Percentiles rank a stretch among this genome's conserved stretches.
Conservation (phyloP, 805 yeast genomes). For the Wickerhamiella allomyrinae region DNA sequence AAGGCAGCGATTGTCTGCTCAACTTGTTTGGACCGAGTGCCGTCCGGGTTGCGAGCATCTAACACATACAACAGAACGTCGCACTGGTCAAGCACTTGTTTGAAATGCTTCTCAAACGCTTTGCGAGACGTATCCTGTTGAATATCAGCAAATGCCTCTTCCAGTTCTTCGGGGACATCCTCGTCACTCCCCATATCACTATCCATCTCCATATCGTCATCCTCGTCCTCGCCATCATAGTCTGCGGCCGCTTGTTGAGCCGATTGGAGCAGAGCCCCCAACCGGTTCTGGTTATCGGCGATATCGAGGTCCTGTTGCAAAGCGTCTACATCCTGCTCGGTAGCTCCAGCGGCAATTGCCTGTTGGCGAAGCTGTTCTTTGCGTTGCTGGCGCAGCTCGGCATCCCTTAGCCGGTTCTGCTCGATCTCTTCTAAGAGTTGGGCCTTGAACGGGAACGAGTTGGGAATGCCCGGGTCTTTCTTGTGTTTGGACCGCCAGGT, state of each 20-base stretch:
- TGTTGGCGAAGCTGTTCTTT: conserved; percentile 24
- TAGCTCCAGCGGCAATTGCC: conserved; percentile 27
- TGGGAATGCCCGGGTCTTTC: conserved; percentile 91
- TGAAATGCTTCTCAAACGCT: conserved; percentile 88
- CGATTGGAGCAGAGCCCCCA: conserved; percentile 77
- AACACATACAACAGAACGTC: conserved; percentile 87
- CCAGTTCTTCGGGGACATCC: conserved; percentile 29
- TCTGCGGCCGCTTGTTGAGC: conserved; percentile 80
- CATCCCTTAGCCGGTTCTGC: conserved; percentile 34
- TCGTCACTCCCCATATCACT: conserved; percentile 33
- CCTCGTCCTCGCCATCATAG: conserved; percentile 38
- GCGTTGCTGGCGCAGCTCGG: conserved; percentile 26
- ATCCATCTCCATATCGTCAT: conserved; percentile 11
- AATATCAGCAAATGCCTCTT: conserved; percentile 30
- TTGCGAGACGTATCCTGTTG: conserved; percentile 33
- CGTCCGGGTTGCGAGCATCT: conserved; percentile 95
- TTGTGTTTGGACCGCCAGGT: conserved; percentile 81
- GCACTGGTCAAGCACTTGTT: conserved; percentile 79
- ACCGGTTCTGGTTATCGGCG: conserved; percentile 35
- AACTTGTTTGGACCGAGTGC: conserved; percentile 80
- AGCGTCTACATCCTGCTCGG: conserved; percentile 27
- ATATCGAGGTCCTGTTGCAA: conserved; percentile 26
- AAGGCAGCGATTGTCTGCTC: conserved; percentile 77
- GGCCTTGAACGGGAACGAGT: conserved; percentile 89
- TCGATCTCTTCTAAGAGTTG: conserved; percentile 46